phyloP scores from a whole-genome alignment of 108 stramenopile genomes.

The Cylindrotheca fusiformis region DNA sequence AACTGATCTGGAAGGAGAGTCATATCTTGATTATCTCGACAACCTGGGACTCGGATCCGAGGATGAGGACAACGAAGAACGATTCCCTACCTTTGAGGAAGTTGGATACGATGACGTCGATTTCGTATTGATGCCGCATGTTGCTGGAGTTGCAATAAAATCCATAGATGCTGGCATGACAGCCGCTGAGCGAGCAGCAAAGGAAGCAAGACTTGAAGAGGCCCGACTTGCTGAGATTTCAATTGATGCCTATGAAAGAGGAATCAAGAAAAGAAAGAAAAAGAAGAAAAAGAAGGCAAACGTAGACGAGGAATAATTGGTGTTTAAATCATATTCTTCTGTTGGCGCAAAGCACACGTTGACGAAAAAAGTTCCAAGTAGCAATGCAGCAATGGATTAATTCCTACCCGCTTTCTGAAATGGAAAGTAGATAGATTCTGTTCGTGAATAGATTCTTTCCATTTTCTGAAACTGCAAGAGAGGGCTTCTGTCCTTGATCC shows the following conservation, averaged over 20 bases:
- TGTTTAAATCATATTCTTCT: too few relatives aligned
- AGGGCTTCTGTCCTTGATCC: too few relatives aligned
- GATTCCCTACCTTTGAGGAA: conserved; percentile 59
- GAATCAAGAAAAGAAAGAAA: conserved; percentile 65
- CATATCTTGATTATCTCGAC: conserved; percentile 65
- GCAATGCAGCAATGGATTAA: too few relatives aligned
- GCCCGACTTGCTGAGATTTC: conserved; percentile 75
- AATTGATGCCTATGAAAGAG: conserved; percentile 77
- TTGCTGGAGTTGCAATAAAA: conserved; percentile 84
- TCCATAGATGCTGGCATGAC: conserved; percentile 69
- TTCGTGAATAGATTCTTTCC: too few relatives aligned
- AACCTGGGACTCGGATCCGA: conserved; percentile 30
- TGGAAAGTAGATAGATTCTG: too few relatives aligned
- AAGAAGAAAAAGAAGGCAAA: conserved; percentile 69
- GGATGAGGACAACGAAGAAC: conserved; percentile 25
- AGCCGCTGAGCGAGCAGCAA: conserved; percentile 33
- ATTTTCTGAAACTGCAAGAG: too few relatives aligned
- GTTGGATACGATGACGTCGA: conserved; percentile 82
- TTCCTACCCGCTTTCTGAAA: too few relatives aligned
- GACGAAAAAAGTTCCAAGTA: too few relatives aligned
- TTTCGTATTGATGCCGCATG: conserved; percentile 72
- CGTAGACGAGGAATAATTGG: not conserved
- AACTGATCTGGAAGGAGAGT: conserved; percentile 59
- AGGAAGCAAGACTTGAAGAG: conserved; percentile 49
- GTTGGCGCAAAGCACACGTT: too few relatives aligned